Evolutionary conservation across 257 asterid genomes (phyloP).

Genomic region (Solanum ossicruentum): DNA sequence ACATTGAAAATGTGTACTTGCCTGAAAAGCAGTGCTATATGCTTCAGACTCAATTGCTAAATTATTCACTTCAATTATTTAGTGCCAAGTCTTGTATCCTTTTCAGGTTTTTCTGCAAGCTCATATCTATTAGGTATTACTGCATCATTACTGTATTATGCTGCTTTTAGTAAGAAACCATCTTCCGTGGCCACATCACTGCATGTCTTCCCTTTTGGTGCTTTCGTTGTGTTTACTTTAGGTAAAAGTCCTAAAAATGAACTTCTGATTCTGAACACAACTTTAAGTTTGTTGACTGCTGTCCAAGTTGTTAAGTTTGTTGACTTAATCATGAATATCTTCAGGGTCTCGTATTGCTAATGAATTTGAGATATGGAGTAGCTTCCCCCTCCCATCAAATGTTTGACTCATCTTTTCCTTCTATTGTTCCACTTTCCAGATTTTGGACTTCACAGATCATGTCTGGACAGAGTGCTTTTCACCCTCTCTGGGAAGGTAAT

Average conservation of each 20-base stretch:
- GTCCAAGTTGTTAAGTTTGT: neutral
- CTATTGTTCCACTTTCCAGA: constrained; percentile 22
- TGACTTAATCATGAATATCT: neutral
- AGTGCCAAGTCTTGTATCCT: neutral
- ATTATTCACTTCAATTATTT: neutral
- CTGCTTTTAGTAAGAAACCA: neutral
- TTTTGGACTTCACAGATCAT: constrained; percentile 89
- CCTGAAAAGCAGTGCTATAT: neutral
- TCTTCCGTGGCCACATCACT: neutral
- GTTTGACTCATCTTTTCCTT: neutral
- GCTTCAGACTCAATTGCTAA: neutral
- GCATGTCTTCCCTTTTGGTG: neutral
- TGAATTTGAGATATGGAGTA: neutral
- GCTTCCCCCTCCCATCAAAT: neutral
- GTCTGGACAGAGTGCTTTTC: constrained; percentile 99
- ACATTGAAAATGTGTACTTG: neutral
- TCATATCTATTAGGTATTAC: neutral
- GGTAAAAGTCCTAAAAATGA: neutral
- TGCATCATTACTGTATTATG: neutral
- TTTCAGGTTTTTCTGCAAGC: neutral
- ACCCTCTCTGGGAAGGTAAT: constrained; percentile 59
- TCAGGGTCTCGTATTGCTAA: neutral
- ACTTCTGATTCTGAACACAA: neutral
- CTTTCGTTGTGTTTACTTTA: neutral
- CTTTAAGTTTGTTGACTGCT: neutral